Evolutionary conservation across 139 green algal species (phyloP).

Genomic region (Chlamydomonas urium): DNA sequence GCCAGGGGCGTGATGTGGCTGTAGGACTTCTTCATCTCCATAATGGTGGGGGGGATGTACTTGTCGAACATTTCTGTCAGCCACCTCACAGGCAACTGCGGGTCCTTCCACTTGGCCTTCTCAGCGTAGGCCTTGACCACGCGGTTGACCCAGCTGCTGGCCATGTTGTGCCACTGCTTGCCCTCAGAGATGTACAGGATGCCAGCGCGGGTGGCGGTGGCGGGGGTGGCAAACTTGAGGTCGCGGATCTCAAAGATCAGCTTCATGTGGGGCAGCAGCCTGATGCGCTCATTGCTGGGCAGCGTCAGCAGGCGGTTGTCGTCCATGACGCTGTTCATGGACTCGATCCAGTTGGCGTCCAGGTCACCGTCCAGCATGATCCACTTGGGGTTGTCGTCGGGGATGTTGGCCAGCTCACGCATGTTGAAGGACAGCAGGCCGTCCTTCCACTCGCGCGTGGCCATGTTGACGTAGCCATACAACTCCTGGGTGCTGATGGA

Average conservation of each 20-base stretch:
- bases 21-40: conserved; percentile 81
- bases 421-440: conserved; percentile 82
- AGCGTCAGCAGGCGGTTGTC: conserved; percentile 84
- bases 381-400: conserved; percentile 84
- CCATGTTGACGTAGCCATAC: conserved; percentile 85
- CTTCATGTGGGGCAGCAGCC: conserved; percentile 83
- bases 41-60: conserved; percentile 69
- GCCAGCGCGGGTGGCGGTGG: conserved; percentile 78
- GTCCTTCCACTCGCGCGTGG: conserved; percentile 88
- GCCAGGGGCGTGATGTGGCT: conserved; percentile 74
- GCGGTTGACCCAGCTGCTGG: conserved; percentile 50
- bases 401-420: conserved; percentile 81
- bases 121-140: conserved; percentile 66
- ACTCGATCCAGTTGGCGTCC: conserved; percentile 88
- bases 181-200: conserved; percentile 82
- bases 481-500: conserved; percentile 81
- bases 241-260: conserved; percentile 84
- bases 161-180: conserved; percentile 83
- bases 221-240: conserved; percentile 79
- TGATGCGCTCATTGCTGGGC: conserved; percentile 84
- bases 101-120: conserved; percentile 80
- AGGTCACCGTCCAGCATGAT: conserved; percentile 83
- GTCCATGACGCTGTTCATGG: conserved; percentile 88
- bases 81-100: conserved; percentile 57
- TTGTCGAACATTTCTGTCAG: conserved; percentile 74